Percentiles rank a stretch among this genome's conserved stretches.
These are phyloP conservation scores for Spergularia marina DNA, from an alignment of 148 eudicot genomes.

Conservation along the genomic window DNA sequence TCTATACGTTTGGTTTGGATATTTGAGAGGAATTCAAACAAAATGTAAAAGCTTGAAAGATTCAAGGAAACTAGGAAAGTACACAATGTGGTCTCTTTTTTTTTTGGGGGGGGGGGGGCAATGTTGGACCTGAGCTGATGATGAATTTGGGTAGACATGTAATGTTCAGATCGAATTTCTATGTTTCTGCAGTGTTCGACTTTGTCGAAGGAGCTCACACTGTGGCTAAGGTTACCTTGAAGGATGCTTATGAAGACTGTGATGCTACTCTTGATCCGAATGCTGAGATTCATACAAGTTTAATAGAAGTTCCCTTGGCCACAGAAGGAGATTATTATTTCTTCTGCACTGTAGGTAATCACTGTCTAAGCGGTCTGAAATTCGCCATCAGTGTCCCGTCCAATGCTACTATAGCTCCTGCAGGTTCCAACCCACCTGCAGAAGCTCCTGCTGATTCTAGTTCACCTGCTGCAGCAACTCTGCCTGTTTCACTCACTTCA, in stretches of 20 bases:
- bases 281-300: conserved; percentile 15
- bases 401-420: background rate
- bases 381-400: conserved; percentile 36
- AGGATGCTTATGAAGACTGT: conserved; percentile 17
- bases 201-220: background rate
- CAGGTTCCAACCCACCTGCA: background rate
- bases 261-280: background rate
- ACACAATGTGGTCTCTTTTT: no score
- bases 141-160: no score
- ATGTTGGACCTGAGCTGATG: no score
- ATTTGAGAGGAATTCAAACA: no score
- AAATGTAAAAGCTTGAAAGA: no score
- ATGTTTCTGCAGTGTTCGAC: conserved; percentile 12
- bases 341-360: conserved; percentile 38
- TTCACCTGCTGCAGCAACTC: background rate
- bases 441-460: background rate
- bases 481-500: background rate
- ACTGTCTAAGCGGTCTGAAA: conserved; percentile 44
- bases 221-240: conserved; percentile 13
- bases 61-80: no score
- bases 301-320: conserved; percentile 32
- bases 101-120: no score
- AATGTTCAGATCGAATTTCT: background rate
- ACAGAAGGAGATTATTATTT: conserved; percentile 34
- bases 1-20: no score